Base-by-base conservation (phyloP, 768 basidiomycete genomes). In the Suillus placidus region DNA sequence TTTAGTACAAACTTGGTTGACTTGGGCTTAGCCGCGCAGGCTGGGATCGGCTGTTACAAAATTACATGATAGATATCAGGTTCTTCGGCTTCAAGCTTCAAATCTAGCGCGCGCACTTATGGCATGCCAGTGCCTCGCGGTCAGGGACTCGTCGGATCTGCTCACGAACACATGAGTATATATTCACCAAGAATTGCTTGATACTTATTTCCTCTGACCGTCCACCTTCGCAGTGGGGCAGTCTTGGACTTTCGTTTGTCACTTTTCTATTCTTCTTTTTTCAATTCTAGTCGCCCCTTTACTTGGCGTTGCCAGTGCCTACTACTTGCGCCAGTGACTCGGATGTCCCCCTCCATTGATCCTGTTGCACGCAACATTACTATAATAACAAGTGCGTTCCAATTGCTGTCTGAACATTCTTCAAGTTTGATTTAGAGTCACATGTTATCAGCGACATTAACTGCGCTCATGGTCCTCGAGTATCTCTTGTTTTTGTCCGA, bases 401-500 rank as follows among this genome's bases (percentile, higher is more conserved):
- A 23, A 9, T 23, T 4, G 20, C 10, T 34, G 34, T 35, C 34
- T 55, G 54, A n/a, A 30, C 5, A 20, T n/a, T 38, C 16, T 40
- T 63, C 7, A 6, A 60, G 35, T 20, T 35, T 32, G 32, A n/a
- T 32, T 14, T 34, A 16, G 13, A 8, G 3, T 49, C 45, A n/a
- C n/a, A n/a, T n/a, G n/a, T n/a, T n/a, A 56, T 66, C 26, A 68
- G 73, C 65, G 1, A 2, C 62, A 0, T 57, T 69, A 0, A 51
- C 71, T 16, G 60, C 32, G 3, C 0, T 68, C 16, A 75, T 75
- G 74, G 12, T 69, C 30, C 10, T 43, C 2, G 73, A 74, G 14
- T 70, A 62, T 34, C 1, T n/a, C 0, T 69, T 54, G 42, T 54
- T 65, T 1, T 13, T 75, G 1, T 54, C 64, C 4, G 68, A 72